Evolutionary conservation across 139 green algal genomes (phyloP).

Genomic region (Chlorella sp.): DNA sequence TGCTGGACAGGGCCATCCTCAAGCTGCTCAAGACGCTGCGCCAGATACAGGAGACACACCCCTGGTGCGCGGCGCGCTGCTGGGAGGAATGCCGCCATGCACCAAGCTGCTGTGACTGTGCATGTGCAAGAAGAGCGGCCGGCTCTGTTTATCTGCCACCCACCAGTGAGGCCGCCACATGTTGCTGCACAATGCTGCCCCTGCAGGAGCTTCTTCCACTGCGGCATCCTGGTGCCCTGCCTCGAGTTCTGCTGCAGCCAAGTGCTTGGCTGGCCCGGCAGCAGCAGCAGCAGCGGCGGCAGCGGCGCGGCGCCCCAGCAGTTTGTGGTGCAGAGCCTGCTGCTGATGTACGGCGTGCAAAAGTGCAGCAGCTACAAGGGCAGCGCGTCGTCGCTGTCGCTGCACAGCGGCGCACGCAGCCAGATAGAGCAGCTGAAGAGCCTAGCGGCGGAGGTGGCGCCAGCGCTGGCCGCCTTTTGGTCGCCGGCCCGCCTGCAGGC

Average conservation of each 20-base stretch:
- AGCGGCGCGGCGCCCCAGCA: slow-evolving; percentile 3
- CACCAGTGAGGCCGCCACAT: background rate
- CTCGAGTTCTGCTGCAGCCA: slow-evolving; percentile 68
- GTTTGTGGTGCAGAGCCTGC: slow-evolving; percentile 63
- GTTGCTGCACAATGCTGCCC: background rate
- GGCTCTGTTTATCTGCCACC: background rate
- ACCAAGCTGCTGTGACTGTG: background rate
- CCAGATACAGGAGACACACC: slow-evolving; percentile 80
- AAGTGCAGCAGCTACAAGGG: slow-evolving; percentile 55
- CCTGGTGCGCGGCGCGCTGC: slow-evolving; percentile 56
- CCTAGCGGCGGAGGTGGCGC: slow-evolving; percentile 42
- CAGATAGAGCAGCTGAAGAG: slow-evolving; percentile 39
- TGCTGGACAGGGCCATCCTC: slow-evolving; percentile 76
- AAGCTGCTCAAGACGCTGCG: slow-evolving; percentile 85
- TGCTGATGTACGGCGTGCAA: slow-evolving; percentile 62
- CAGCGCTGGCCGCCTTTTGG: slow-evolving; percentile 52
- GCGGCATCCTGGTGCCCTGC: slow-evolving; percentile 62
- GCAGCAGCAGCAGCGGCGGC: background rate
- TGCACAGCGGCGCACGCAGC: slow-evolving; percentile 24
- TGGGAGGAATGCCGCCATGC: background rate
- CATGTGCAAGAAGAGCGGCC: background rate
- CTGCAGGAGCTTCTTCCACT: slow-evolving; percentile 71
- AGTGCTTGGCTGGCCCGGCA: slow-evolving; percentile 40
- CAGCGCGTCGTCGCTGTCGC: slow-evolving; percentile 29
- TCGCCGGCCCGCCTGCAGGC: slow-evolving; percentile 33